Conservation (phyloP, 208 protist genomes). For the Borovskyia barvae region DNA sequence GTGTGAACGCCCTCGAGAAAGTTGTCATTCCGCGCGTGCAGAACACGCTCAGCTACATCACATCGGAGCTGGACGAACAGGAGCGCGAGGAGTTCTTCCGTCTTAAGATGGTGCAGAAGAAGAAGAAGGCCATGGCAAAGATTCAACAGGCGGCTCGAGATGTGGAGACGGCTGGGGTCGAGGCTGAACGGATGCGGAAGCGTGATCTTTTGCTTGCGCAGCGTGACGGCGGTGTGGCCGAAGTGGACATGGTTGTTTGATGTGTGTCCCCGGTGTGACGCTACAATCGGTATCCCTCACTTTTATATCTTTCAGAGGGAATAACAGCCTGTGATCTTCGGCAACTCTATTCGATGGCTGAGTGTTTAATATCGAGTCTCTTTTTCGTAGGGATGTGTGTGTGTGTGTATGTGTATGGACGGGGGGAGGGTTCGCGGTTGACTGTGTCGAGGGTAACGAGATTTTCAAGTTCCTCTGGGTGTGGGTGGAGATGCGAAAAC, state of each 20-base stretch:
- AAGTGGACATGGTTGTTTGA: conserved; percentile 70
- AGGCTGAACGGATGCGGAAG: conserved; percentile 24
- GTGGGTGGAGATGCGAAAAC: too few species aligned
- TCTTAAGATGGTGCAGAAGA: conserved; percentile 98
- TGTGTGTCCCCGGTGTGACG: too few species aligned
- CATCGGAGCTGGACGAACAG: conserved; percentile 98
- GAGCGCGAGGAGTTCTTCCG: conserved; percentile 99
- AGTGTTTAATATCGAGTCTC: too few species aligned
- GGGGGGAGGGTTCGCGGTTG: too few species aligned
- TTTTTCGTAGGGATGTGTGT: too few species aligned
- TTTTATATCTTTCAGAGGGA: too few species aligned
- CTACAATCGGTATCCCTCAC: too few species aligned
- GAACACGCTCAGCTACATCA: conserved; percentile 98
- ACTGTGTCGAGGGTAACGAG: too few species aligned
- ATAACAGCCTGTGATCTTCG: too few species aligned
- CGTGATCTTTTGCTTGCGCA: conserved; percentile 23
- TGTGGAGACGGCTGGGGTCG: conserved; percentile 32
- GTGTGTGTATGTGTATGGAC: too few species aligned
- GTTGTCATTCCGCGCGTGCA: conserved; percentile 98
- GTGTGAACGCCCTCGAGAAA: conserved; percentile 99
- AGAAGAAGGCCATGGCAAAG: conserved; percentile 89
- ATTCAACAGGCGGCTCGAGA: conserved; percentile 34
- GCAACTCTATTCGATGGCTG: too few species aligned
- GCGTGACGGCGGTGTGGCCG: conserved; percentile 43
- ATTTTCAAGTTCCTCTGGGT: too few species aligned